phyloP scores from a whole-genome alignment of 495 filamentous ascomycete genomes.

The Hypoxylon fuscum region DNA sequence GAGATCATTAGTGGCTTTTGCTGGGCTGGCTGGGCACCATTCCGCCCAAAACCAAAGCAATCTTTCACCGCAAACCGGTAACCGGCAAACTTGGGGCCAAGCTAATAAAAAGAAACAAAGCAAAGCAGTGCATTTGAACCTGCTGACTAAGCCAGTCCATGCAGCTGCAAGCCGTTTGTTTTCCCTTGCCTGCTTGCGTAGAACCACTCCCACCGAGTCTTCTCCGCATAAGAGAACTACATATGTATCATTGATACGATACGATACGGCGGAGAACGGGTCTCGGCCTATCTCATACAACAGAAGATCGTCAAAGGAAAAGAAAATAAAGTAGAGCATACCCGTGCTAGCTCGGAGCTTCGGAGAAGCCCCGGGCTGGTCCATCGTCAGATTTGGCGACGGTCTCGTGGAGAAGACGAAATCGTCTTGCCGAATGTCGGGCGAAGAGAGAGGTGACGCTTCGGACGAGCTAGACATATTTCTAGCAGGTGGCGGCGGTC shows the following conservation, averaged over 20 bases:
- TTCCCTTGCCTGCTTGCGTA: no score
- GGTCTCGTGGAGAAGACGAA: slow-evolving; percentile 42
- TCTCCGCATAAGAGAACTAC: background rate
- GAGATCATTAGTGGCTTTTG: slow-evolving; percentile 36
- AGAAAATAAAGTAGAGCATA: slow-evolving; percentile 28
- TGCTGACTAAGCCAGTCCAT: slow-evolving; percentile 7
- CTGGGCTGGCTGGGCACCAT: slow-evolving; percentile 17
- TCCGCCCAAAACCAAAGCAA: slow-evolving; percentile 21
- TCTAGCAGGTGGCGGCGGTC: slow-evolving; percentile 43
- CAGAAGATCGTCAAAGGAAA: background rate
- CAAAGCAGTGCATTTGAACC: background rate
- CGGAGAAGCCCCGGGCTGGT: slow-evolving; percentile 30
- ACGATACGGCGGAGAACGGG: background rate
- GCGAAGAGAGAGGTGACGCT: slow-evolving; percentile 40
- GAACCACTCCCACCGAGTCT: slow-evolving; percentile 1
- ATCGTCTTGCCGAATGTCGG: slow-evolving; percentile 41
- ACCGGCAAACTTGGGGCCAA: slow-evolving; percentile 11
- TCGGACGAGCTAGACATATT: slow-evolving; percentile 51
- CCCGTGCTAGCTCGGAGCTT: slow-evolving; percentile 30
- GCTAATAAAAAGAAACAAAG: slow-evolving; percentile 1
- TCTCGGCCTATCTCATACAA: background rate
- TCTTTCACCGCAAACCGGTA: slow-evolving; percentile 18
- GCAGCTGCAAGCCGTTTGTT: background rate
- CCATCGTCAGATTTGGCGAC: slow-evolving; percentile 31
- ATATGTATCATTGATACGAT: background rate